Base-by-base conservation (phyloP, 1,284 basidiomycete species). In the Amylostereum areolatum region DNA sequence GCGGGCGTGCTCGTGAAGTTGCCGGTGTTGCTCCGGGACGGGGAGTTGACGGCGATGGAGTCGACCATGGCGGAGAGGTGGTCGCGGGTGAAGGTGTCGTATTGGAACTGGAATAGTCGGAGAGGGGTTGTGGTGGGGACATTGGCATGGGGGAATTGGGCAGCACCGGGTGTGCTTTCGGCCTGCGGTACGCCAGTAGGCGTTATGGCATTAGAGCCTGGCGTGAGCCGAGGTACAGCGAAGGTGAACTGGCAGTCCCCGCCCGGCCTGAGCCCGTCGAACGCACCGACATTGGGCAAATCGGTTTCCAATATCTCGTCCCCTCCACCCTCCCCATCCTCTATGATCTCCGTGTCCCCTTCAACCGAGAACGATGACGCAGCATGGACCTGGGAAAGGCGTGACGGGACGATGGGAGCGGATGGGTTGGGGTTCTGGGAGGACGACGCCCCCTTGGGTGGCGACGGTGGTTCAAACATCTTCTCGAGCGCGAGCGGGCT, bases 61-160 rank as follows among this genome's bases (percentile, higher is more conserved):
- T 96, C 92, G 1, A 94, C 90, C 65, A 97, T 79, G 1, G 89
- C 91, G 1, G 89, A 91, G 44, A 97, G 80, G 63, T 96, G 91
- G 40, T 95, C 89, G 34, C 92, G 81, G 2, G 93, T 97, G 62
- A 89, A 92, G 0, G 94, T 95, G 66, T 97, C 94, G 63, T 96
- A 96, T 53, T 90, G 83, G 54, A 92, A 89, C 59, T 92, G 87
- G 70, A 97, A 97, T 32, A 96, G 74, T 4, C 85, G 85, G 6
- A 94, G 77, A 3, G 88, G 81, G 60, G 90, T 87, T 24, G 82
- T 81, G 11, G 70, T 56, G 18, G 80, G 79, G 33, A 74, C 54
- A 59, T 66, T 60, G 57, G 61, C 45, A 52, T 57, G 47, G 36
- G 46, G 25, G 31, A 33, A 43, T 49, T 41, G 54, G 43, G 45